Base-by-base conservation (phyloP, 2,329 filamentous ascomycete genomes). In the Arthrinium puccinioides region DNA sequence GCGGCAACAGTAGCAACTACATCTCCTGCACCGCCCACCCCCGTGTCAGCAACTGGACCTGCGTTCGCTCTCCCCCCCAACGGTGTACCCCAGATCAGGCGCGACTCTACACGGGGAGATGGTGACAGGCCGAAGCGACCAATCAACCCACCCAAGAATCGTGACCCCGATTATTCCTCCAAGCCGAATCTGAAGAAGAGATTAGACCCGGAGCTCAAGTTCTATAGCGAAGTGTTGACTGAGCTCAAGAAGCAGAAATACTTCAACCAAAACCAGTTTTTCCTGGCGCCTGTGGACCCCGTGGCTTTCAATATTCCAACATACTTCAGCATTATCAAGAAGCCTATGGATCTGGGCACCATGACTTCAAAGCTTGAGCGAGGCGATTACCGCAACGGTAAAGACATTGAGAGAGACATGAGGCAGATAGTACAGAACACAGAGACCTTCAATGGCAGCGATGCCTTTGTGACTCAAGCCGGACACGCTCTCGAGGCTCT, bases 321-420 rank as follows among this genome's bases (percentile, higher is more conserved):
- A 18, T 98, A 98, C 57, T 87, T 92, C 58, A 87, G 84, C 52
- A 70, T 97, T 44, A 88, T 98, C 64, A 97, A 95, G 69, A 87
- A 89, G 57, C 92, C 92, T 0, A 98, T 97, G 90, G 90, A 98
- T 58, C 70, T 96, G 34, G 71, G 74, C 13, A 95, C 87, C n/a
- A 84, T 95, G 54, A 70, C 76, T 24, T 71, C 72, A 28, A 94
- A 94, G 61, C 70, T 96, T 27, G 78, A 82, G 48, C 70, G 70
- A 10, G 87, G 88, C 19, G 77, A 87, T 39, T 97, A 97, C 54
- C 74, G 79, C 47, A 87, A 74, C 39, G 73, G 86, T 1, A 88
- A 87, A 58, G 89, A 96, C 31, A 87, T 97, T 50, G 84, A 94
- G 53, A 74, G 74, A 41, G 89, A 94, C 52, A 76, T 95, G 38